Evolutionary conservation across 768 basidiomycete species (phyloP).

Genomic region (Goffeauzyma gilvescens): DNA sequence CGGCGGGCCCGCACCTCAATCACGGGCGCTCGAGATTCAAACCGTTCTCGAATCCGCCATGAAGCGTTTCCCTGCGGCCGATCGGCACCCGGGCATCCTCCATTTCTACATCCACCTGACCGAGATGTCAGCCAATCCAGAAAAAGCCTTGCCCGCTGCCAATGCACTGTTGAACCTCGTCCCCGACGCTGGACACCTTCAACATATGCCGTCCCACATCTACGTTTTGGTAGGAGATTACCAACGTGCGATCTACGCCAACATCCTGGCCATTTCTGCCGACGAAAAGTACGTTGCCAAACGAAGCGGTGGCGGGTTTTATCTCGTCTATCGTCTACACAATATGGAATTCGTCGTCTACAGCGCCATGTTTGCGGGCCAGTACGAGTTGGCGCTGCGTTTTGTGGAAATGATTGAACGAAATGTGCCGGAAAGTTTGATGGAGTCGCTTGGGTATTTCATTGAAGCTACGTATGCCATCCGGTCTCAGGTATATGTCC

Average conservation of each 20-base stretch:
- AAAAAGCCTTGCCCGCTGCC: conserved; percentile 15
- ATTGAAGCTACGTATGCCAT: conserved; percentile 6
- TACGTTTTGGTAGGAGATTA: conserved; percentile 25
- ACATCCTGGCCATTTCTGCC: conserved; percentile 13
- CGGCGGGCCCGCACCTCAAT: conserved; percentile 12
- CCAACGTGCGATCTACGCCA: conserved; percentile 18
- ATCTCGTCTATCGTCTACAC: conserved; percentile 20
- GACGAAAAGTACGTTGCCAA: conserved; percentile 15
- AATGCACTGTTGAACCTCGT: conserved; percentile 14
- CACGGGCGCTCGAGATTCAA: conserved; percentile 11
- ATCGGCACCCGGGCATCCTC: conserved; percentile 16
- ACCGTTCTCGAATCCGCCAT: conserved; percentile 14
- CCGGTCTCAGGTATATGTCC: conserved; percentile 17
- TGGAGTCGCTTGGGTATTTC: conserved; percentile 1
- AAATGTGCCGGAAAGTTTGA: conserved; percentile 7
- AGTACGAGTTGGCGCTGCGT: conserved; percentile 13
- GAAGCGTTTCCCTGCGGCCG: conserved; percentile 5
- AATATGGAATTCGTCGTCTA: conserved; percentile 19
- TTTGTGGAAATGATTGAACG: conserved; percentile 14
- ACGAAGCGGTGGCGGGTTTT: conserved; percentile 11
- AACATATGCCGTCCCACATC: conserved; percentile 27
- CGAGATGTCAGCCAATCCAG: conserved; percentile 20
- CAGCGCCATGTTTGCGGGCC: conserved; percentile 20
- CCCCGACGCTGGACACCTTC: conserved; percentile 21
- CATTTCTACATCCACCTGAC: conserved; percentile 24